Base-by-base conservation (phyloP, 257 asterid species). In the Solanum tarijense region DNA sequence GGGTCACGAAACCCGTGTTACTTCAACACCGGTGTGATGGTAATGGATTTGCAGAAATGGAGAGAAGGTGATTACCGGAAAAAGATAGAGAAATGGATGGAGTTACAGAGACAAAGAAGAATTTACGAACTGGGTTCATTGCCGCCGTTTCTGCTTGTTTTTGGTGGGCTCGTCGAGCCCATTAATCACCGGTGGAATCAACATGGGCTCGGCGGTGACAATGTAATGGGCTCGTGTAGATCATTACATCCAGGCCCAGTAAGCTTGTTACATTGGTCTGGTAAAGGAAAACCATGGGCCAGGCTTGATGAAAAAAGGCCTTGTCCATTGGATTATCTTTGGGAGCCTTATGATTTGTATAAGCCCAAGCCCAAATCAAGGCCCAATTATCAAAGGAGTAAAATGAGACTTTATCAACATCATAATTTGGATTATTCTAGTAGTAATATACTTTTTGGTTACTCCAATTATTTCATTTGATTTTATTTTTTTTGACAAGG, bases 141-240 rank as follows among this genome's bases (percentile, higher is more conserved):
- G 90, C 98, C 98, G 1, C 97, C 98, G 2, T 94, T 91, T 72
- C 62, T 95, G 91, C 92, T 95, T 0, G 96, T 92, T 0, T 95
- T 95, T 69, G 98, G 93, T 23, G 98, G 97, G 23, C 91, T 93
- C 32, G 93, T 95, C 86, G 96, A 92, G 91, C 91, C 96, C 43
- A 94, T 95, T 9, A 90, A 93, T 43, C 98, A 95, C 55, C 83
- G 96, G 88, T 95, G 98, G 98, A 95, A 95, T 87, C 97, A 95
- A 58, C 98, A 95, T 69, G 98, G 98, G 4, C 84, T 94, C n/a
- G 98, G 98, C 21, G 98, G 98, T 4, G 98, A 95, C 86, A 95
- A 95, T 84, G 96, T 94, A 81, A 92, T 90, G 83, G 98, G 98
- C 21, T 93, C 96, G 0, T 95, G 98, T 86, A 89, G 98, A 89